phyloP scores from a whole-genome alignment of 2,329 filamentous ascomycete genomes.

The Penicillium sp. region DNA sequence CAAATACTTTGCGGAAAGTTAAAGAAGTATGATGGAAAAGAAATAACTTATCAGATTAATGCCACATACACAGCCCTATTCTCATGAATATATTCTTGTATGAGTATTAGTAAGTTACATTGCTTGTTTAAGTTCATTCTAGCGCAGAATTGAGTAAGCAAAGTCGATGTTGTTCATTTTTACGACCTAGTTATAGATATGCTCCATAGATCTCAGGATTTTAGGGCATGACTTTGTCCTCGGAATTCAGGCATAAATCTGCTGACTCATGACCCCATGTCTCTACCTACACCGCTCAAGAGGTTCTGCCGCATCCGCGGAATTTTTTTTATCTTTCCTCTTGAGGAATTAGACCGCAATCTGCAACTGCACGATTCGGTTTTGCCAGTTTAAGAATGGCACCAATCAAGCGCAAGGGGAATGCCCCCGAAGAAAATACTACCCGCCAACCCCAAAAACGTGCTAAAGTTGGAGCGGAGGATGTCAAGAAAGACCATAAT shows the following conservation, averaged over 20 bases:
- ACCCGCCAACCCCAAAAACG: constrained; percentile 41
- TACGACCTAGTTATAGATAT: no score
- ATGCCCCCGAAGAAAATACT: constrained; percentile 36
- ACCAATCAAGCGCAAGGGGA: constrained; percentile 47
- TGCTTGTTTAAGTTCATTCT: not conserved
- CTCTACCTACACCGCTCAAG: constrained; percentile 11
- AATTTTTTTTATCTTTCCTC: constrained; percentile 27
- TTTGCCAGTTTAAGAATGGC: constrained; percentile 38
- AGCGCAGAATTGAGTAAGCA: no score
- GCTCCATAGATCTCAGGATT: not conserved
- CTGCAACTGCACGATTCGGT: constrained; percentile 25
- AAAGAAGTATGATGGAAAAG: no score
- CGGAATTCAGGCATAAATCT: not conserved
- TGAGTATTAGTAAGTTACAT: no score
- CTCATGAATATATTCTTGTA: no score
- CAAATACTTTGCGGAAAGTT: no score
- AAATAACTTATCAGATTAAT: no score
- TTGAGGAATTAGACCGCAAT: constrained; percentile 28
- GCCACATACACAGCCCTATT: no score
- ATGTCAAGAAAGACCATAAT: constrained; percentile 35
- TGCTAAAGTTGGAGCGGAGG: constrained; percentile 39
- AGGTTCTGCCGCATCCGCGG: constrained; percentile 23
- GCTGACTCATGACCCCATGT: constrained; percentile 4
- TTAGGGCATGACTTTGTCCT: not conserved
- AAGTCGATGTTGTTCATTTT: no score